Evolutionary conservation across 345 rosid genomes (phyloP), one percentile per base, ranked within the genome.

Genomic region (Sapria himalayana): DNA sequence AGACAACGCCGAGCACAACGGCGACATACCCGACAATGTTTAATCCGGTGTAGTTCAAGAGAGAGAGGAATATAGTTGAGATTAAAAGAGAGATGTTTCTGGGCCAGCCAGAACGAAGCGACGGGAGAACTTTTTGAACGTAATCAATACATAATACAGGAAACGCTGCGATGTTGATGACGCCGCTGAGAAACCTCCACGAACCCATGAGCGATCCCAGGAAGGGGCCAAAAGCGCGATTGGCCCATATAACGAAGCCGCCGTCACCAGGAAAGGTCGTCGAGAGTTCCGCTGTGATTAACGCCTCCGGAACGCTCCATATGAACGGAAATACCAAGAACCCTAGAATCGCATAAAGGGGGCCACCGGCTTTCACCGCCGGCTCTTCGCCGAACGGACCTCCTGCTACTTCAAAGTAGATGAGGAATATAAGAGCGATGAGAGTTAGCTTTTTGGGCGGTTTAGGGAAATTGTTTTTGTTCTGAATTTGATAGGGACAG

Each of bases 391-490:
- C 85, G 9, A 61, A 77, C 1, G 96, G 86, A 2, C 93, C 93
- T 1, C 96, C 85, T 1, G 91, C 78, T n/a, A 80, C 96, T 60
- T 85, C 91, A 31, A 85, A 80, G 69, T 76, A 85, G 44, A 85
- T 80, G 20, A 77, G 72, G 65, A 85, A 85, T 34, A 85, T 59
- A 36, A 85, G 78, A 39, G 92, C 93, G 24, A 80, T 22, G 38
- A 80, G 74, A 31, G 82, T 58, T 22, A 80, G 71, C 39, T 72
- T 74, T 37, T 62, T 70, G 0, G 71, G 33, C 19, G 36, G 54
- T 37, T 19, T 23, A 9, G 11, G 65, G 33, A 5, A 44, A 54
- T 6, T 29, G 24, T 22, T 49, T 46, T 10, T 21, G 29, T 12
- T 27, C 34, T 19, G n/a, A n/a, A n/a, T n/a, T n/a, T n/a, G n/a